These are phyloP conservation scores for Emericellopsis terricola DNA, from an alignment of 495 filamentous ascomycete genomes.

Conservation along the genomic window DNA sequence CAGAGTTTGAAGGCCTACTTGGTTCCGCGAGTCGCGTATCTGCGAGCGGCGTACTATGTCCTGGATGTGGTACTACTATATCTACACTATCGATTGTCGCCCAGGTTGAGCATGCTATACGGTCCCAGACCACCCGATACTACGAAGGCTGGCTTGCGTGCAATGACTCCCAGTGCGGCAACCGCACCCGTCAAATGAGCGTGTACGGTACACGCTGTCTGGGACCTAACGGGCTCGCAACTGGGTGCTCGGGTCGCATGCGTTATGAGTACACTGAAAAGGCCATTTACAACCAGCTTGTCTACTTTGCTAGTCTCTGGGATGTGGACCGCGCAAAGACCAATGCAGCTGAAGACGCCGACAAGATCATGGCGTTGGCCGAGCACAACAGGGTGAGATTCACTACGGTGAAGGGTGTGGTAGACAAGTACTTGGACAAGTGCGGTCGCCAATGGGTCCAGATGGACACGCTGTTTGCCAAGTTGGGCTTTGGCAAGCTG, in stretches of 20 bases:
- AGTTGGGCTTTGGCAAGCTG: slow-evolving; percentile 22
- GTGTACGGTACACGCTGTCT: slow-evolving; percentile 85
- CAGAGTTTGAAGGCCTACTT: slow-evolving; percentile 57
- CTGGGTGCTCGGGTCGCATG: slow-evolving; percentile 79
- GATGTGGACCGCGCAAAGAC: slow-evolving; percentile 70
- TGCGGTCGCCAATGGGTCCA: slow-evolving; percentile 92
- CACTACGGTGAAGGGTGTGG: slow-evolving; percentile 52
- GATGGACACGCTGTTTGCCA: slow-evolving; percentile 76
- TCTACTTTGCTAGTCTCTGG: slow-evolving; percentile 74
- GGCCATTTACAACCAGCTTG: slow-evolving; percentile 80
- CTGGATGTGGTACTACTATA: slow-evolving; percentile 38
- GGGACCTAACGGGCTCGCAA: slow-evolving; percentile 63
- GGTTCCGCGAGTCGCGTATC: slow-evolving; percentile 38
- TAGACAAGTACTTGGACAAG: slow-evolving; percentile 76
- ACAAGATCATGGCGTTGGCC: slow-evolving; percentile 50
- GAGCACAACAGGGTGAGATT: slow-evolving; percentile 69
- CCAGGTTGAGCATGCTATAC: slow-evolving; percentile 72
- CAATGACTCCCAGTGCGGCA: slow-evolving; percentile 72
- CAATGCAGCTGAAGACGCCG: slow-evolving; percentile 21
- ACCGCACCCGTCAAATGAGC: slow-evolving; percentile 74
- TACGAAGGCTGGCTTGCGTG: slow-evolving; percentile 87
- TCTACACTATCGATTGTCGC: slow-evolving; percentile 58
- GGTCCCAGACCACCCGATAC: slow-evolving; percentile 59
- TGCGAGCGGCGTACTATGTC: slow-evolving; percentile 57
- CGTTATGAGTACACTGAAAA: slow-evolving; percentile 74